These are phyloP conservation scores for Camellia sinensis DNA, from an alignment of 148 eudicot genomes.

Conservation along the genomic window DNA sequence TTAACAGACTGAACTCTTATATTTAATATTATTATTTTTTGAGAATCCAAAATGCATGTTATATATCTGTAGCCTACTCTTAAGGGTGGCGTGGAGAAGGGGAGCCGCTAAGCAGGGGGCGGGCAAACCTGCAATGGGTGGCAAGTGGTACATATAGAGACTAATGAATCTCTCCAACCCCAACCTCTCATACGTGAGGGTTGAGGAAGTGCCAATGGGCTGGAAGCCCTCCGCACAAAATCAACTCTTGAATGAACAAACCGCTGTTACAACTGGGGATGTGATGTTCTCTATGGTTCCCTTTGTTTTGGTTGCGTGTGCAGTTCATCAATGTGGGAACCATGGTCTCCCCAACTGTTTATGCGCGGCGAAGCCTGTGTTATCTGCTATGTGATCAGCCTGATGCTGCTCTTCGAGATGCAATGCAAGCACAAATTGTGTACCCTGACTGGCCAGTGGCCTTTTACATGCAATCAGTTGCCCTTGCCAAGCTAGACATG, in stretches of 20 bases:
- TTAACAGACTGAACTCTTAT: not conserved
- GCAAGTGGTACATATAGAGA: no score
- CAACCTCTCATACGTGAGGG: no score
- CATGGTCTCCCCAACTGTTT: conserved; percentile 56
- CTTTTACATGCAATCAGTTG: conserved; percentile 82
- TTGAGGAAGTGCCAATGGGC: no score
- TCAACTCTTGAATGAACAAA: not conserved
- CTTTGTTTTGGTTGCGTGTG: not conserved
- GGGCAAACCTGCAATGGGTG: no score
- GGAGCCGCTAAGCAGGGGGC: no score
- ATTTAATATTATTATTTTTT: no score
- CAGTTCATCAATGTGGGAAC: conserved; percentile 67
- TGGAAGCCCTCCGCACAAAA: no score
- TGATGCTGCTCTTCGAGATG: conserved; percentile 47
- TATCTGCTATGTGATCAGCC: conserved; percentile 63
- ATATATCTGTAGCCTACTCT: no score
- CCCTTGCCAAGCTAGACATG: conserved; percentile 80
- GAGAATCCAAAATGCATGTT: no score
- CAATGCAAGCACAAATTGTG: conserved; percentile 86
- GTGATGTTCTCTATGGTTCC: not conserved
- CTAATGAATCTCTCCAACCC: no score
- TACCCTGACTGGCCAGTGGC: conserved; percentile 82
- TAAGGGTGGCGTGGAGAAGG: no score
- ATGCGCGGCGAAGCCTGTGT: conserved; percentile 67
- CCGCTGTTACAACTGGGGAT: not conserved